Evolutionary conservation across 768 basidiomycete genomes (phyloP), one percentile per base, ranked within the genome.

Genomic region (Mrakia gelida): DNA sequence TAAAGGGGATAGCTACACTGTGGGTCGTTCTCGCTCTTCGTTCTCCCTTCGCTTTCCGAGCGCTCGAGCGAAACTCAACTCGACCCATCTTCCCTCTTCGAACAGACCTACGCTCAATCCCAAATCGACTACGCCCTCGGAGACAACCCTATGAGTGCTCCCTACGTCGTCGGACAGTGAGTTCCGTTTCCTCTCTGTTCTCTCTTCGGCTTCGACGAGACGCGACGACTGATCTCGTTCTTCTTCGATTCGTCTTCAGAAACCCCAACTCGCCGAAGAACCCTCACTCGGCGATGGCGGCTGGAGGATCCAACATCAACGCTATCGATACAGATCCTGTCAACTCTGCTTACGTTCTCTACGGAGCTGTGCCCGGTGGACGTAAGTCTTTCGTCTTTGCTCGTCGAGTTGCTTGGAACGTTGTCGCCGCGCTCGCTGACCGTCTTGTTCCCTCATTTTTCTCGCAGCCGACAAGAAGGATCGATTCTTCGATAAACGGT

Each of bases 191-290:
- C 30, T 34, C 15, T n/a, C n/a, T n/a, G n/a, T n/a, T n/a, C 26
- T 59, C 74, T 26, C 62, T 45, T 52, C 41, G 18, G 59, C 21
- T 21, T 61, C 45, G 45, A 43, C 41, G 54, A 67, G 61, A 28
- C 65, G 1, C 16, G 30, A 9, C 18, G 30, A 21, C 49, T 52
- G 18, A 52, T 52, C 49, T 21, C 49, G 49, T 52, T 21, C 21
- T 52, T 16, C 49, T 52, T 52, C 49, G 45, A 45, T 7, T 10
- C 30, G 21, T 38, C 2, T 67, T 5, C 65, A 67, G 65, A 70
- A 93, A 96, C 84, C 93, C 94, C 1, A 95, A 96, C 83, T 92
- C 95, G 18, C 94, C 94, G 0, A 85, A 87, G 68, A 97, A 96
- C 83, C 95, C 95, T 0, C 94, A 96, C 82, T 93, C 92, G 8